Percentiles rank a stretch among this genome's conserved stretches.
Evolutionary conservation across 2,329 filamentous ascomycete genomes (phyloP).

Genomic region (Trichoderma citrinoviride): DNA sequence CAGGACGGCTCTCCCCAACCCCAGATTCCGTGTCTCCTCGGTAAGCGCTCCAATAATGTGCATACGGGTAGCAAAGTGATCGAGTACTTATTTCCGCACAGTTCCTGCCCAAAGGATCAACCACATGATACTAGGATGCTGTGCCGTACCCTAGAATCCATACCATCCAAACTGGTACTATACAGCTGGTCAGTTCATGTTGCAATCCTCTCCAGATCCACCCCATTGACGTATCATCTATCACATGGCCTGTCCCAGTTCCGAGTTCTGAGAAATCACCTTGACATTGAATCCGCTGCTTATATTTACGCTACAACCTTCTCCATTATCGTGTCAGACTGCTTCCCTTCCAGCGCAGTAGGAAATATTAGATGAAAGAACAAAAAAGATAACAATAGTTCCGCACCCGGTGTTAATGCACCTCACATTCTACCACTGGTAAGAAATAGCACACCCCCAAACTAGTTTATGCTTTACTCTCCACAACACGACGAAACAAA

Average conservation of each 20-base stretch:
- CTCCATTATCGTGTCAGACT: slow-evolving; percentile 16
- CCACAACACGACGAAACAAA: not conserved
- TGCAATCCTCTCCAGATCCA: not conserved
- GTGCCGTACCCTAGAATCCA: not conserved
- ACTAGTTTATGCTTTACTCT: slow-evolving; percentile 2
- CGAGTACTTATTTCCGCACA: not conserved
- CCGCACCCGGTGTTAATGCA: not conserved
- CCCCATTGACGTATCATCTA: not conserved
- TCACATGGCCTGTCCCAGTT: not conserved
- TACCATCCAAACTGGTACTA: not conserved
- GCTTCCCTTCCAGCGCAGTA: slow-evolving; percentile 28
- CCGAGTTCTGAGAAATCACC: slow-evolving; percentile 22
- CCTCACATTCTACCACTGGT: slow-evolving; percentile 11
- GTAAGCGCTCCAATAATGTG: not conserved
- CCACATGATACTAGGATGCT: not conserved
- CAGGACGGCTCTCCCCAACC: too few species aligned
- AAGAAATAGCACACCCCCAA: slow-evolving; percentile 13
- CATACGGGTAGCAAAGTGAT: not conserved
- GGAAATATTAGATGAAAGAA: slow-evolving; percentile 21
- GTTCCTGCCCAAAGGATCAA: not conserved
- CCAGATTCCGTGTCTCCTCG: not conserved
- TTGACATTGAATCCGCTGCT: slow-evolving; percentile 35
- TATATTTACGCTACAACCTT: slow-evolving; percentile 30
- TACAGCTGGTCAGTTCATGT: too few species aligned
- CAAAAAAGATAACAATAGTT: not conserved